Conservation (phyloP, 768 basidiomycete species). For the Tricholoma flavovirens region DNA sequence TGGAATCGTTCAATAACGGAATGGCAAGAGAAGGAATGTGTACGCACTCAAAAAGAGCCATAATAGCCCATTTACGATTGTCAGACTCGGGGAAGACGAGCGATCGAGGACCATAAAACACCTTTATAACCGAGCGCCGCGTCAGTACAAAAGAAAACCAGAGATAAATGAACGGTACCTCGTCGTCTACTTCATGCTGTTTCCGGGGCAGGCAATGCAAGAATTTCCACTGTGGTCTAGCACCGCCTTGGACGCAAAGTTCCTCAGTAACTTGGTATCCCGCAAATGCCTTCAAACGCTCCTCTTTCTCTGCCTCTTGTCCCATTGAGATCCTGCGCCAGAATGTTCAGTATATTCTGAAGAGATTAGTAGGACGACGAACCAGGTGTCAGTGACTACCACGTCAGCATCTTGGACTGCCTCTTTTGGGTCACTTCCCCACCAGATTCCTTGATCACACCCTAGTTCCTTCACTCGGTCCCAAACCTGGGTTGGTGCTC, state of each 20-base stretch:
- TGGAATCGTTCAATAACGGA: conserved; percentile 1
- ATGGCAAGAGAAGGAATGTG: conserved; percentile 3
- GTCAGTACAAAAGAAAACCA: neutral
- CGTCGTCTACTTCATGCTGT: conserved; percentile 90
- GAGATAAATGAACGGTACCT: conserved; percentile 40
- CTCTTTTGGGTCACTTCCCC: conserved; percentile 75
- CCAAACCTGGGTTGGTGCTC: conserved; percentile 72
- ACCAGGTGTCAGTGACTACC: conserved; percentile 98
- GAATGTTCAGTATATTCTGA: neutral
- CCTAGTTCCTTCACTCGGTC: conserved; percentile 69
- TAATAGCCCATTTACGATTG: conserved; percentile 96
- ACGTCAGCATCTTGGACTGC: conserved; percentile 89
- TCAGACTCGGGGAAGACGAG: conserved; percentile 93
- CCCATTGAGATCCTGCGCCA: conserved; percentile 93
- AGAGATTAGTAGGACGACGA: conserved; percentile 16
- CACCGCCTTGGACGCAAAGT: conserved; percentile 75
- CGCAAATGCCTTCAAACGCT: conserved; percentile 78
- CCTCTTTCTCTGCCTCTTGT: conserved; percentile 88
- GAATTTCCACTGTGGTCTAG: conserved; percentile 88
- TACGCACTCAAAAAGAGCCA: conserved; percentile 85
- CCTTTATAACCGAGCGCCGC: conserved; percentile 34
- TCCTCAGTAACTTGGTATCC: conserved; percentile 94
- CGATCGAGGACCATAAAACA: conserved; percentile 90
- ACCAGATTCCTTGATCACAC: conserved; percentile 67
- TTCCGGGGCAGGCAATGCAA: conserved; percentile 95